phyloP scores from a whole-genome alignment of 2,329 filamentous ascomycete species.

The Ciborinia camelliae region DNA sequence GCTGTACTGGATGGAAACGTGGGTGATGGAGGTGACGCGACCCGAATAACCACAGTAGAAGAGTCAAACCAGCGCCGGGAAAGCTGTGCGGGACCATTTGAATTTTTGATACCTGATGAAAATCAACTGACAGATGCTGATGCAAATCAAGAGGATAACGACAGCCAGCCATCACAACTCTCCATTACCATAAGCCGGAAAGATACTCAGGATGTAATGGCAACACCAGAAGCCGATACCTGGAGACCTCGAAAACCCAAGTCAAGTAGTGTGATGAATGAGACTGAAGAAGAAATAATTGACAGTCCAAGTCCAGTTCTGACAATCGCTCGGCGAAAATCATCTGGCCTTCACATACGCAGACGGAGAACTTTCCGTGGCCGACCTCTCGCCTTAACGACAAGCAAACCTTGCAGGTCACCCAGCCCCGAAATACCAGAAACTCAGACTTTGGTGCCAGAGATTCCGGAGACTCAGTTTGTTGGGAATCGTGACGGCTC shows the following conservation, averaged over 20 bases:
- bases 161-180: background rate
- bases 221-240: background rate
- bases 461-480: background rate
- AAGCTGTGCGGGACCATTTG: background rate
- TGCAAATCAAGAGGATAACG: background rate
- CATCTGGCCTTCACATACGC: background rate
- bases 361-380: constrained; percentile 7
- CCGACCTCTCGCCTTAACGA: constrained; percentile 9
- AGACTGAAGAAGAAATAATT: constrained; percentile 28
- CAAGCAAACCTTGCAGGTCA: background rate
- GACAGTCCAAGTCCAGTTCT: constrained; percentile 19
- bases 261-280: constrained; percentile 21
- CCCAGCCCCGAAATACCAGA: background rate
- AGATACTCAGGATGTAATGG: background rate
- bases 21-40: background rate
- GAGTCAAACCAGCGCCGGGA: background rate
- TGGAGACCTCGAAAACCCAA: constrained; percentile 24
- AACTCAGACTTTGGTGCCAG: background rate
- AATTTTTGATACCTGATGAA: background rate
- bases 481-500: background rate
- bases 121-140: constrained; percentile 6
- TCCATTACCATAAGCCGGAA: background rate
- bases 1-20: background rate
- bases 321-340: background rate
- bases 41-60: background rate